Conservation (phyloP, 371 early-diverging fungal species). For the Mucor sp. region DNA sequence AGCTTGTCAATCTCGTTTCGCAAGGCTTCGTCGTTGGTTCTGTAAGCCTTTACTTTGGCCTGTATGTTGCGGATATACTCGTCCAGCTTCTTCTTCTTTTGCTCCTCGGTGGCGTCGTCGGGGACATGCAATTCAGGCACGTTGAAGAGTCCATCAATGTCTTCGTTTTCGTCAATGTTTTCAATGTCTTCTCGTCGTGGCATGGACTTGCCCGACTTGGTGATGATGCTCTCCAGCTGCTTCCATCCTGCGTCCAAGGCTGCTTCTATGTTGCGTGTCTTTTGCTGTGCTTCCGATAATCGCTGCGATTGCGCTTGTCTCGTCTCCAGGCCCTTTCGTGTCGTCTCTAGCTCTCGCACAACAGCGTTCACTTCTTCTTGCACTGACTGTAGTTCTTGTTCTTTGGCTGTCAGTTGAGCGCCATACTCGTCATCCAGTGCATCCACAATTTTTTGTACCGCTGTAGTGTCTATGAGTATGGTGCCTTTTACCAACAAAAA, state of each 20-base stretch:
- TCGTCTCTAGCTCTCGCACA: slow-evolving; percentile 65
- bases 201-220: slow-evolving; percentile 13
- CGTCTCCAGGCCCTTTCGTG: slow-evolving; percentile 62
- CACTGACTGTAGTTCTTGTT: slow-evolving; percentile 62
- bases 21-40: slow-evolving; percentile 44
- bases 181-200: slow-evolving; percentile 16
- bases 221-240: slow-evolving; percentile 19
- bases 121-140: slow-evolving; percentile 4
- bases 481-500: no score
- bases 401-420: slow-evolving; percentile 59
- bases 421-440: slow-evolving; percentile 69
- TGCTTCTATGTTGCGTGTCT: slow-evolving; percentile 53
- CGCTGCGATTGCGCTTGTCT: slow-evolving; percentile 49
- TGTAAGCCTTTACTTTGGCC: slow-evolving; percentile 53
- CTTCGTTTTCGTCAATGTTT: slow-evolving; percentile 23
- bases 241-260: slow-evolving; percentile 39
- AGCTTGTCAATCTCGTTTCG: slow-evolving; percentile 39
- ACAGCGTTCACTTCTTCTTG: slow-evolving; percentile 63
- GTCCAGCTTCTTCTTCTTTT: slow-evolving; percentile 27
- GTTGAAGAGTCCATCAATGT: slow-evolving; percentile 27
- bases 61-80: neutral
- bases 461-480: slow-evolving; percentile 30
- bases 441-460: slow-evolving; percentile 72
- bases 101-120: slow-evolving; percentile 14
- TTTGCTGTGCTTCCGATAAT: slow-evolving; percentile 60